Evolutionary conservation across 495 filamentous ascomycete species (phyloP).

Genomic region (Parathielavia hyrcaniae): DNA sequence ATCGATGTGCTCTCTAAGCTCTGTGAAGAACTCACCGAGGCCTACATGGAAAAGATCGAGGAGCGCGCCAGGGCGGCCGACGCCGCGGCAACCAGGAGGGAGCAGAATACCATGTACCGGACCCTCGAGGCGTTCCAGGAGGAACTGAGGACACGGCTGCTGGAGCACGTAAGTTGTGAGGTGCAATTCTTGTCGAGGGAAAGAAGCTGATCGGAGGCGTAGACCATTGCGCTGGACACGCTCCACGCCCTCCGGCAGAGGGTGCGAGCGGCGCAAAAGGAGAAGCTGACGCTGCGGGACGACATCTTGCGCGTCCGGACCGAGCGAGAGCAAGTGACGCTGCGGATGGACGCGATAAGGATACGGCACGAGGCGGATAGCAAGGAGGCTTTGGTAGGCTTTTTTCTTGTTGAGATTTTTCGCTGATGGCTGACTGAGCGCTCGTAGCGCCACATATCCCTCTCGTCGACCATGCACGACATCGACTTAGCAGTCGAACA

Average conservation of each 20-base stretch:
- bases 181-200: not conserved
- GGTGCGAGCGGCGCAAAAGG: conserved; percentile 56
- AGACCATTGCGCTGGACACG: conserved; percentile 58
- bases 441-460: conserved; percentile 40
- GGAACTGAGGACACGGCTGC: conserved; percentile 58
- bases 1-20: conserved; percentile 65
- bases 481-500: conserved; percentile 49
- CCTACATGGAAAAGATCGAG: conserved; percentile 41
- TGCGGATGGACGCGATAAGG: conserved; percentile 64
- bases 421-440: not conserved
- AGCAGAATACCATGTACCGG: conserved; percentile 55
- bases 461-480: conserved; percentile 50
- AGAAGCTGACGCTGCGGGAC: conserved; percentile 57
- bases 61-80: conserved; percentile 35
- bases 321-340: conserved; percentile 59
- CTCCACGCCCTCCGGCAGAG: conserved; percentile 57
- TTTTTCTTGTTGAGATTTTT: not conserved
- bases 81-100: conserved; percentile 40
- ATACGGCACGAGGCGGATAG: conserved; percentile 51
- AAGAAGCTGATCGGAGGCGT: not conserved
- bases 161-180: conserved; percentile 47
- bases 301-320: conserved; percentile 57
- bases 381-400: conserved; percentile 42
- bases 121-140: conserved; percentile 61
- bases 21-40: conserved; percentile 60